Conservation (phyloP, 2,329 filamentous ascomycete genomes). For the Myriosclerotinia curreyana region DNA sequence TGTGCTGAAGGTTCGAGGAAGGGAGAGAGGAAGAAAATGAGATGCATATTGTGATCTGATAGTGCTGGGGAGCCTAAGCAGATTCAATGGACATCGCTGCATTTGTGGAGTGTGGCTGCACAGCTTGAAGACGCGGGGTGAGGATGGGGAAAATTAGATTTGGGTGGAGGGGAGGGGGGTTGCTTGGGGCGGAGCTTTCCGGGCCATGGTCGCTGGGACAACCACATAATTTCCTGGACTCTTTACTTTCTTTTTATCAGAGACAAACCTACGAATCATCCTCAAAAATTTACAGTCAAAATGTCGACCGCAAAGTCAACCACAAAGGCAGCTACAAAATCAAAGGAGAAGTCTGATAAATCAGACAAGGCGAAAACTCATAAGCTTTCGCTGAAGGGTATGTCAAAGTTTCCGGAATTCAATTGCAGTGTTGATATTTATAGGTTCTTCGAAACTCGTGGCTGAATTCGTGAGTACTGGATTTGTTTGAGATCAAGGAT, state of each 20-base stretch:
- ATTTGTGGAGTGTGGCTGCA: conserved; percentile 31
- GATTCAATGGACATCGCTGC: conserved; percentile 40
- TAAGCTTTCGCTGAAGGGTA: conserved; percentile 86
- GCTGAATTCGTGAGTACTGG: conserved; percentile 79
- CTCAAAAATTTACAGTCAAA: not conserved
- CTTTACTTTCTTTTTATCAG: conserved; percentile 15
- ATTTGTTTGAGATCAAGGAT: not conserved
- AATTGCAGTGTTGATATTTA: conserved; percentile 37
- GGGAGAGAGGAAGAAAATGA: conserved; percentile 28
- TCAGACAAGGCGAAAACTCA: conserved; percentile 81
- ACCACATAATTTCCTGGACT: conserved; percentile 8
- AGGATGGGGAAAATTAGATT: conserved; percentile 10
- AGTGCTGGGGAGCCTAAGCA: conserved; percentile 39
- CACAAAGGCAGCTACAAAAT: conserved; percentile 30
- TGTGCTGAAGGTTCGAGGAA: conserved; percentile 29
- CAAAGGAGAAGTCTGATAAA: conserved; percentile 43
- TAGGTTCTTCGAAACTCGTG: conserved; percentile 77
- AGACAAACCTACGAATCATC: not conserved
- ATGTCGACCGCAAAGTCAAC: conserved; percentile 10
- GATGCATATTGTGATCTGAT: conserved; percentile 35
- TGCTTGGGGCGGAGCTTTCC: conserved; percentile 18
- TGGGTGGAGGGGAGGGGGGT: not conserved
- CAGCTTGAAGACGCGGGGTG: conserved; percentile 18
- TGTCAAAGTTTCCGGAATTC: conserved; percentile 40
- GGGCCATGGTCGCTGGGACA: conserved; percentile 24